phyloP scores from a whole-genome alignment of 805 yeast species.

The Diddensiella caesifluorescens region DNA sequence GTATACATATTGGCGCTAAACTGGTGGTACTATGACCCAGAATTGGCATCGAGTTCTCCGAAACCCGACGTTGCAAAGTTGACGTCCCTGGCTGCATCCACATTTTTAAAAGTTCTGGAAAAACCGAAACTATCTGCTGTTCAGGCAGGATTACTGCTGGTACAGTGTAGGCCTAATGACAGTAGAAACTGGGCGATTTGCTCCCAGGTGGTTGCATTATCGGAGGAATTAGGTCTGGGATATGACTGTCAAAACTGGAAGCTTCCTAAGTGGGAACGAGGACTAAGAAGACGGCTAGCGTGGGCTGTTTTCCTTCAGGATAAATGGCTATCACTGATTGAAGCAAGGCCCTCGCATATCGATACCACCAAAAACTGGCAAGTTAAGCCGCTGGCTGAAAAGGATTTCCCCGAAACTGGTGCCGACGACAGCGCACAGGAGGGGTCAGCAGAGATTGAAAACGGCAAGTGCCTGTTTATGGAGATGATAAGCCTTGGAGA shows the following conservation, averaged over 20 bases:
- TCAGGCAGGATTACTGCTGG: slow-evolving; percentile 75
- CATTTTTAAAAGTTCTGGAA: slow-evolving; percentile 67
- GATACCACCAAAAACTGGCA: slow-evolving; percentile 73
- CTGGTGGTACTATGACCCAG: slow-evolving; percentile 91
- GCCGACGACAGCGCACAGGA: slow-evolving; percentile 10
- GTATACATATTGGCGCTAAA: slow-evolving; percentile 84
- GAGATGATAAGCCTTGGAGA: slow-evolving; percentile 31
- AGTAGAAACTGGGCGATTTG: slow-evolving; percentile 78
- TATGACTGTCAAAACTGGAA: slow-evolving; percentile 90
- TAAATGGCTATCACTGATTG: slow-evolving; percentile 81
- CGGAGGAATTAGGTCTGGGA: slow-evolving; percentile 89
- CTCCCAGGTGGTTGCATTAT: slow-evolving; percentile 78
- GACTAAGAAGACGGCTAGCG: slow-evolving; percentile 77
- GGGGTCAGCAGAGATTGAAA: slow-evolving; percentile 11
- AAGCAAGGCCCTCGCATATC: slow-evolving; percentile 80
- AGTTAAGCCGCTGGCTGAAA: slow-evolving; percentile 59
- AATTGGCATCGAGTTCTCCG: slow-evolving; percentile 62
- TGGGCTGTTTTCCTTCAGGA: slow-evolving; percentile 96
- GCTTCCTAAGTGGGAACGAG: slow-evolving; percentile 92
- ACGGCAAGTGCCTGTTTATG: slow-evolving; percentile 28
- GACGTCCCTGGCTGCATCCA: slow-evolving; percentile 58
- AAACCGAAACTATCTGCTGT: slow-evolving; percentile 89
- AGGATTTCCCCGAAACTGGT: slow-evolving; percentile 57
- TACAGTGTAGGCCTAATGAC: slow-evolving; percentile 56
- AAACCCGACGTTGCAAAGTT: slow-evolving; percentile 73